Evolutionary conservation across 805 yeast genomes (phyloP).

Genomic region (Saturnispora sanitii): DNA sequence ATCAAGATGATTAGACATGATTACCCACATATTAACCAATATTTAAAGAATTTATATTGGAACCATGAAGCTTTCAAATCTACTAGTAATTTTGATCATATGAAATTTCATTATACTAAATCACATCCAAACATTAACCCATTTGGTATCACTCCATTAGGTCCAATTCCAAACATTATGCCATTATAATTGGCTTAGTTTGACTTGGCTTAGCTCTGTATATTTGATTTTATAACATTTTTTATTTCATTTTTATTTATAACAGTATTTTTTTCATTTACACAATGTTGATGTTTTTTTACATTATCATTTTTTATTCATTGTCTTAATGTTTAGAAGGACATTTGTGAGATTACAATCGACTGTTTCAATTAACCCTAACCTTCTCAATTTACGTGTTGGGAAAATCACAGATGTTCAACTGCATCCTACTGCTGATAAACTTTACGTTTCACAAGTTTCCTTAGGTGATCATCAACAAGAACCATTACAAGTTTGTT

Average conservation of each 20-base stretch:
- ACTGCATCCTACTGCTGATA: conserved; percentile 49
- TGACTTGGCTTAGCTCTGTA: no score
- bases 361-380: conserved; percentile 13
- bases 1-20: conserved; percentile 67
- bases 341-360: conserved; percentile 4
- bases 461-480: not conserved
- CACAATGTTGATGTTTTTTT: no score
- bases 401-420: conserved; percentile 39
- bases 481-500: conserved; percentile 36
- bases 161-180: conserved; percentile 73
- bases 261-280: not conserved
- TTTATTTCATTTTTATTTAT: not conserved
- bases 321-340: not conserved
- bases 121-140: conserved; percentile 79
- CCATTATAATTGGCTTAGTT: conserved; percentile 27
- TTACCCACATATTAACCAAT: conserved; percentile 68
- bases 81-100: conserved; percentile 83
- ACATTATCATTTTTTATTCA: no score
- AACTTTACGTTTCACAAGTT: conserved; percentile 46
- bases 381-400: conserved; percentile 27
- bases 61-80: conserved; percentile 50
- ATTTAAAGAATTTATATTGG: conserved; percentile 85
- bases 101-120: conserved; percentile 84
- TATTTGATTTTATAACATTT: not conserved
- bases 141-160: conserved; percentile 71